Evolutionary conservation across 2,329 filamentous ascomycete genomes (phyloP).

Genomic region (Phialocephala subalpina): DNA sequence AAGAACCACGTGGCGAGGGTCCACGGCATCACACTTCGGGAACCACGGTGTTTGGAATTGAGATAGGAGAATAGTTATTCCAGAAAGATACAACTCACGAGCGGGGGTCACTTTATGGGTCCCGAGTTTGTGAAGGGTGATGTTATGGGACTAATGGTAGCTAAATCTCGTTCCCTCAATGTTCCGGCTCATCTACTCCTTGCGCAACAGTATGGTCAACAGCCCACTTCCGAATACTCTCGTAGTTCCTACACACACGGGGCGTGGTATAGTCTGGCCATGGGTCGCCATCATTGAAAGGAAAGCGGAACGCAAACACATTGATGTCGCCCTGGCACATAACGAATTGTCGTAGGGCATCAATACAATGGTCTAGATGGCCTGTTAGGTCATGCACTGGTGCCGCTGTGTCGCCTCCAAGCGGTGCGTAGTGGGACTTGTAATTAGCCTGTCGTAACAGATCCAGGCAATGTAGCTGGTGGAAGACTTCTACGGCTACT

Average conservation of each 20-base stretch:
- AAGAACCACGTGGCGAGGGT: no score
- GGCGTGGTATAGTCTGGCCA: slow-evolving; percentile 20
- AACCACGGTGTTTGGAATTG: no score
- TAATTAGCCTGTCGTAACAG: slow-evolving; percentile 14
- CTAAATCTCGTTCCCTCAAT: slow-evolving; percentile 11
- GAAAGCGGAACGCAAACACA: slow-evolving; percentile 19
- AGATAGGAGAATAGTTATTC: no score
- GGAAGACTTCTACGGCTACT: slow-evolving; percentile 21
- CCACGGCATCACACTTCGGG: no score
- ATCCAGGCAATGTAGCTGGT: slow-evolving; percentile 19
- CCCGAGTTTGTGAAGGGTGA: no score
- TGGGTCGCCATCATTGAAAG: slow-evolving; percentile 6
- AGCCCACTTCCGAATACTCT: slow-evolving; percentile 19
- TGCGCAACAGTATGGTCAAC: slow-evolving; percentile 17
- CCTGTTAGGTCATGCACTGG: slow-evolving; percentile 8
- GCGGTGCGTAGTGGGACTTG: slow-evolving; percentile 14
- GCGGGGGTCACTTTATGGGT: no score
- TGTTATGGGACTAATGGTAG: no score
- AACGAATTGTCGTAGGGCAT: slow-evolving; percentile 20
- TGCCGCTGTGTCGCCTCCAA: slow-evolving; percentile 14
- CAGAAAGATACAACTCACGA: no score
- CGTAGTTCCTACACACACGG: slow-evolving; percentile 20
- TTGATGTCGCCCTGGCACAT: slow-evolving; percentile 22
- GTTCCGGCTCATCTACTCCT: slow-evolving; percentile 11
- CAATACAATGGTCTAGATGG: slow-evolving; percentile 24